Evolutionary conservation across 2,329 filamentous ascomycete species (phyloP).

Genomic region (Aspergillus sp.): DNA sequence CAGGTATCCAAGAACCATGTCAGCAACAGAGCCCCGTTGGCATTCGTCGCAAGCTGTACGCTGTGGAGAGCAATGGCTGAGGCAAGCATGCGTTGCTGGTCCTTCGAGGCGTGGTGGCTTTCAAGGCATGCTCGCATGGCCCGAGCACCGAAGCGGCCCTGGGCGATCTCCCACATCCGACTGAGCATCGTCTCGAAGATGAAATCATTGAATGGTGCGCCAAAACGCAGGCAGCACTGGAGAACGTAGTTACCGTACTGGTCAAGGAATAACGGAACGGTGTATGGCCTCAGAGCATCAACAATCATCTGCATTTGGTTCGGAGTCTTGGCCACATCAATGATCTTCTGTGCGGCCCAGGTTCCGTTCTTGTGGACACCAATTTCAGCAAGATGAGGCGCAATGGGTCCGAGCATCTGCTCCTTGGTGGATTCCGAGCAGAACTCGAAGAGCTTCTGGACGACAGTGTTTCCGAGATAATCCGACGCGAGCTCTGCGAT

Average conservation of each 20-base stretch:
- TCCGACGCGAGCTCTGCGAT: slow-evolving; percentile 93
- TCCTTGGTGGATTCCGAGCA: slow-evolving; percentile 90
- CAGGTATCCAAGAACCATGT: slow-evolving; percentile 99
- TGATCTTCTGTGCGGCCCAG: slow-evolving; percentile 99
- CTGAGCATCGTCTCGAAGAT: slow-evolving; percentile 98
- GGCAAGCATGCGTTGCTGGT: slow-evolving; percentile 92
- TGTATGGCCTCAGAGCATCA: slow-evolving; percentile 80
- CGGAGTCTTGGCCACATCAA: slow-evolving; percentile 87
- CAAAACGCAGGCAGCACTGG: slow-evolving; percentile 93
- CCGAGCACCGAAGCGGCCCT: slow-evolving; percentile 90
- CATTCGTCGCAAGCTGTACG: slow-evolving; percentile 92
- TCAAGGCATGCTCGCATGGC: slow-evolving; percentile 97
- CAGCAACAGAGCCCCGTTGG: slow-evolving; percentile 87
- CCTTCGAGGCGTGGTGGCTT: slow-evolving; percentile 90
- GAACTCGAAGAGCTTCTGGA: slow-evolving; percentile 97
- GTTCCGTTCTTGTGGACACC: slow-evolving; percentile 99
- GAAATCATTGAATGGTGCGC: slow-evolving; percentile 85
- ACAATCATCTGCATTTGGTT: slow-evolving; percentile 82
- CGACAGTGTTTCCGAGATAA: slow-evolving; percentile 98
- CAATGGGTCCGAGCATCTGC: slow-evolving; percentile 84
- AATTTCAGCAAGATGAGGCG: slow-evolving; percentile 91
- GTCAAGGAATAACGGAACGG: slow-evolving; percentile 88
- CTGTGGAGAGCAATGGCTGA: slow-evolving; percentile 95
- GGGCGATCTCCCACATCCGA: slow-evolving; percentile 88
- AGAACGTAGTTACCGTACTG: slow-evolving; percentile 99